Evolutionary conservation across 106 monocot genomes (phyloP), one percentile per base, ranked within the genome.

Genomic region (Dendrobium huoshanense): DNA sequence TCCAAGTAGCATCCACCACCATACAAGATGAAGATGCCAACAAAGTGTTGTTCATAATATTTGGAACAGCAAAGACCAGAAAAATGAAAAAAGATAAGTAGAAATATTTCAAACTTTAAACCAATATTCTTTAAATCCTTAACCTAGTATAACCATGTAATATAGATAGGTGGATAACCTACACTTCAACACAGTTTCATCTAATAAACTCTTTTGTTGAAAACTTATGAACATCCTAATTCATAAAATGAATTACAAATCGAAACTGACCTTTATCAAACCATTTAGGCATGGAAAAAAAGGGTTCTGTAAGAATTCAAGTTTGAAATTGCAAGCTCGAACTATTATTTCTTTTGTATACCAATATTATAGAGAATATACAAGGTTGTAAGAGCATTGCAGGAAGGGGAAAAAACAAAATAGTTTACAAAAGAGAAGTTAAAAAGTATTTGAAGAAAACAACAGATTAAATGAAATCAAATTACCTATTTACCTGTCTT

Each of bases 401-500:
- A 37, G 70, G 70, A 17, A 4, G 37, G 31, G 31, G 31, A 1
- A 31, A 31, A 13, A 51, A 45, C 0, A 7, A 45, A 37, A 37
- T 0, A 64, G 64, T 64, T 24, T n/a, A 64, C 15, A 33, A 70
- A 70, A 70, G 4, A 37, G 15, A 37, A 11, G 37, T 70, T 37
- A 70, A 70, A 13, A 65, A 25, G 51, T 37, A 37, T 16, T 70
- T 33, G 16, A 80, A 11, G 2, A 44, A 65, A 42, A 42, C 19
- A 72, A 70, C 19, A 77, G 65, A 7, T 31, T 70, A 42, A 75
- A 37, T 61, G 79, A 80, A 56, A 54, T 48, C 44, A 22, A 82
- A 48, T 76, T 59, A 7, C 56, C 47, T 45, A 4, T 82, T 84
- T 88, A 95, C 97, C 87, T 84, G 79, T 80, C 83, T 83, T 75